A percentile compares a stretch with the other conserved stretches of the same genome.
Conservation (phyloP, 257 asterid genomes). For the Rhazya stricta region DNA sequence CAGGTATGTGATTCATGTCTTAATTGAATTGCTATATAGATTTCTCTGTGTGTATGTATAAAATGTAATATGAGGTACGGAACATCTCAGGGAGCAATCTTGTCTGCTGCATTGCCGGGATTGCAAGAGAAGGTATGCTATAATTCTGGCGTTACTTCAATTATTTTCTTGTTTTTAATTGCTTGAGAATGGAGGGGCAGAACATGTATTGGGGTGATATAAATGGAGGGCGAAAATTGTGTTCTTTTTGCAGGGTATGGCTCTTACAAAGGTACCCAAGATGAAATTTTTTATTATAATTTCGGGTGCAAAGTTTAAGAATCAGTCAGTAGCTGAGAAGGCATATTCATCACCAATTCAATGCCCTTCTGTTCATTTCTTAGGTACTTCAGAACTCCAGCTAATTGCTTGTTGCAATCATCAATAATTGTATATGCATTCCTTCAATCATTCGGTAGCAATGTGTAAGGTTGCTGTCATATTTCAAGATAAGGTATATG, state of each 20-base stretch:
- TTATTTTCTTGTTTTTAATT: neutral
- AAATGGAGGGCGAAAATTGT: neutral
- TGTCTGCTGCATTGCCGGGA: constrained; percentile 80
- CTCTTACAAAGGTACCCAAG: constrained; percentile 67
- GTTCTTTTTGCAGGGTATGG: constrained; percentile 48
- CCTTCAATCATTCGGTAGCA: neutral
- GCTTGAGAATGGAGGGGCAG: neutral
- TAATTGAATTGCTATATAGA: neutral
- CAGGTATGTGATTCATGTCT: constrained; percentile 40
- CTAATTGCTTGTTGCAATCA: neutral
- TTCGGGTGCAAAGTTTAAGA: constrained; percentile 69
- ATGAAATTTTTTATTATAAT: constrained; percentile 59
- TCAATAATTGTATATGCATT: neutral
- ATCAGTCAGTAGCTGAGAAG: constrained; percentile 41
- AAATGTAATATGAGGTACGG: neutral
- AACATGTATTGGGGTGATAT: neutral
- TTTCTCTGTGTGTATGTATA: neutral
- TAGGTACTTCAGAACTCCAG: constrained; percentile 39
- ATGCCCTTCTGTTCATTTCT: constrained; percentile 75
- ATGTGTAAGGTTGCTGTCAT: neutral
- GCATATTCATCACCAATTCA: constrained; percentile 59
- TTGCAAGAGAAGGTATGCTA: constrained; percentile 61
- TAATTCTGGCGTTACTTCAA: neutral
- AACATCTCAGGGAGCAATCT: constrained; percentile 70
- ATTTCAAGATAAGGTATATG: neutral